Evolutionary conservation across 371 early-diverging fungal genomes (phyloP), one percentile per base, ranked within the genome.

Genomic region (Batkoa obscura): DNA sequence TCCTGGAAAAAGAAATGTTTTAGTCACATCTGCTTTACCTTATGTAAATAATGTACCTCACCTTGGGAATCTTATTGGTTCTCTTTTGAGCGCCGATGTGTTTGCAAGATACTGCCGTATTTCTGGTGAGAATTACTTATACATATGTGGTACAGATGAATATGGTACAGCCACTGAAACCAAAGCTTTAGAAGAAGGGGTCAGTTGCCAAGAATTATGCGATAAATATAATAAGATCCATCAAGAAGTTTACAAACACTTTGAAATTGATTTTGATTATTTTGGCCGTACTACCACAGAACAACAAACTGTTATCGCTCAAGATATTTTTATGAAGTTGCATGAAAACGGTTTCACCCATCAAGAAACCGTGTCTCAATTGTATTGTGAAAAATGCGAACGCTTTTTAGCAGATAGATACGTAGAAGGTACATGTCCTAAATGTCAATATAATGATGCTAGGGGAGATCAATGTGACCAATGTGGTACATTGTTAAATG

Each of bases 151-250:
- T 60, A 99, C 99, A 1, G 99, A 99, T 69, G 99, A 99, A 73
- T 99, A 98, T 69, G 99, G 99, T 56, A 99, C 99, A 32, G 97
- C 99, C 9, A 99, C 99, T 2, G 99, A 99, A 73, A 98, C 98
- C 46, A 95, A 94, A 69, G 99, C 99, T 3, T 68, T 98, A 34
- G 86, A 94, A 61, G 93, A 94, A 62, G 83, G 84, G 6, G 72
- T 88, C 5, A 71, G 86, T 17, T 96, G 96, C 66, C 78, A 82
- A 60, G 94, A 81, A 56, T 81, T 99, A 31, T 98, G 99, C 68
- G 94, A 95, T 72, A 93, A 94, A 71, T 99, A 98, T 73, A 71
- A 87, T 66, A 77, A 75, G 6, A 67, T 94, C 51, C 99, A 99
- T 72, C 75, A 69, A 55, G 70, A 80, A 38, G 83, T 94, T 34